Evolutionary conservation across 2,329 filamentous ascomycete species (phyloP).

Genomic region (Cordyceps pruinosa): DNA sequence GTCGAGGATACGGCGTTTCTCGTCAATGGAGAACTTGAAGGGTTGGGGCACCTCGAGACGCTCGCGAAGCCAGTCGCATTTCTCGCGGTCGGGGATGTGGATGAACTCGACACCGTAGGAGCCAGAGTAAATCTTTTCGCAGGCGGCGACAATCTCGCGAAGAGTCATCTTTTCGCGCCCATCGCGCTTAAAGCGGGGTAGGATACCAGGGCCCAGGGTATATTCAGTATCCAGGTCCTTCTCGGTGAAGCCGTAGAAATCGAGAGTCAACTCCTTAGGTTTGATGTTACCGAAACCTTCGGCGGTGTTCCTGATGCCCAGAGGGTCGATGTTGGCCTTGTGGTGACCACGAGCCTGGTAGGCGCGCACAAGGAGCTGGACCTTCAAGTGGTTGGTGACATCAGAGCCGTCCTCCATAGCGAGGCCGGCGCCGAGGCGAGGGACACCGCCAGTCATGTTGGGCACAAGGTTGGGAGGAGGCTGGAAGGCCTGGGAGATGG

Average conservation of each 20-base stretch:
- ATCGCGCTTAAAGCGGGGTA: slow-evolving; percentile 87
- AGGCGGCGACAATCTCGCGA: slow-evolving; percentile 85
- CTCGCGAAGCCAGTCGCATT: slow-evolving; percentile 97
- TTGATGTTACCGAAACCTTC: slow-evolving; percentile 81
- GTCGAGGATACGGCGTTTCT: slow-evolving; percentile 96
- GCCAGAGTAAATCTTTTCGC: slow-evolving; percentile 93
- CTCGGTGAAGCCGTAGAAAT: slow-evolving; percentile 92
- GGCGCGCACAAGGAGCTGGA: slow-evolving; percentile 91
- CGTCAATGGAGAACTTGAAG: slow-evolving; percentile 96
- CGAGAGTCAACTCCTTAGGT: slow-evolving; percentile 86
- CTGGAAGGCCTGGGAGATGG: slow-evolving; percentile 92
- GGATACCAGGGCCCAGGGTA: slow-evolving; percentile 83
- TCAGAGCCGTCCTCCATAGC: slow-evolving; percentile 67
- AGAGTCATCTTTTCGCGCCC: slow-evolving; percentile 92
- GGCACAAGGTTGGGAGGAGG: slow-evolving; percentile 90
- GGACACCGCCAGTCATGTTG: slow-evolving; percentile 69
- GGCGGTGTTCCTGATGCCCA: slow-evolving; percentile 71
- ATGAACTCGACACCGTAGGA: slow-evolving; percentile 99
- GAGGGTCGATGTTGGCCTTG: slow-evolving; percentile 94
- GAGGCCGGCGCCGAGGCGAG: slow-evolving; percentile 62
- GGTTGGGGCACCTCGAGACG: slow-evolving; percentile 88
- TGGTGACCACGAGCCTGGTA: slow-evolving; percentile 98
- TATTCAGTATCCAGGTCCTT: slow-evolving; percentile 91
- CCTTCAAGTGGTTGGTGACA: slow-evolving; percentile 93
- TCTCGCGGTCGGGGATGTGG: slow-evolving; percentile 93